Evolutionary conservation across 2,329 filamentous ascomycete genomes (phyloP), one percentile per base, ranked within the genome.

Genomic region (Leptographium wingfieldii): DNA sequence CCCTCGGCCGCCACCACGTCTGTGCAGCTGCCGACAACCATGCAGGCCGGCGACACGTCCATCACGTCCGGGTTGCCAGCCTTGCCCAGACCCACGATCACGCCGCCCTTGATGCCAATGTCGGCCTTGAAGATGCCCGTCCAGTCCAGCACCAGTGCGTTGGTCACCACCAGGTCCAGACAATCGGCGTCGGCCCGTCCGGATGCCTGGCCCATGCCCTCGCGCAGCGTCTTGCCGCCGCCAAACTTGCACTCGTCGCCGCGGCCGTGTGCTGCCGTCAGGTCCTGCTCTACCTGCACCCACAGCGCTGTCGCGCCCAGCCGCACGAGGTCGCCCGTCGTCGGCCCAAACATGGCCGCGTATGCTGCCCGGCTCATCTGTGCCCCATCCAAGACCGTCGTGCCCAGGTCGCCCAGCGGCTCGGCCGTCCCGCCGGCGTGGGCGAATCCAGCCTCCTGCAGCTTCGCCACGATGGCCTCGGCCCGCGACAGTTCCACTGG

Each of bases 1-100:
- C 88, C 85, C 74, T 97, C 92, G 16, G 84, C 92, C 22, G 92
- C 90, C 69, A 97, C 85, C 27, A 96, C 90, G 76, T 97, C 92
- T 0, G 92, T 97, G 65, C 88, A 90, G 64, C 86, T 87, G 12
- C 92, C 92, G 11, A 96, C 83, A 1, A 96, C 76, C 84, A 97
- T 84, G 62, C 56, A 55, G 60, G 84, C 80, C 0, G 83, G 77
- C 61, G 86, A 78, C 7, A 97, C 90, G 38, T 94, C 87, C 92
- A 96, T 96, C 55, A 95, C 84, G 73, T 97, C 92, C n/a, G 92
- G 92, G 68, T 96, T 97, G 25, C 92, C 92, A 19, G 92, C 90
- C 73, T 97, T 96, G 62, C 92, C 92, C 66, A 97, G 92, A 0
- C 84, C 92, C 33, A 86, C 85, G 67, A 97, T 96, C 48, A 87